A percentile compares a stretch with the other conserved stretches of the same genome.
phyloP scores from a whole-genome alignment of 2,329 filamentous ascomycete genomes.

The Pyrenophora graminea region DNA sequence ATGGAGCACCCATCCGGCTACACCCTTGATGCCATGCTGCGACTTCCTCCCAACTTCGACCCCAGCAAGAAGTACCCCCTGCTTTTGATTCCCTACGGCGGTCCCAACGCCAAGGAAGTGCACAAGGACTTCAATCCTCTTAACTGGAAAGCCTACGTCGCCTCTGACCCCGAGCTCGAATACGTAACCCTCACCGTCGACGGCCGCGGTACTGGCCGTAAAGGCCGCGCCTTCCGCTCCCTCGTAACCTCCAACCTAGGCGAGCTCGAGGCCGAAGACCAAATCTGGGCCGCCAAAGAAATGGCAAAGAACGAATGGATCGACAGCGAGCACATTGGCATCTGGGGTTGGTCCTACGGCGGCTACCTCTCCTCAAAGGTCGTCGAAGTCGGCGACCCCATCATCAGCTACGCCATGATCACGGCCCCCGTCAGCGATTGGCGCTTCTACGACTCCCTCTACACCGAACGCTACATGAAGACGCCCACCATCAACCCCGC shows the following conservation, averaged over 20 bases:
- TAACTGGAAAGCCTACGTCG: slow-evolving; percentile 66
- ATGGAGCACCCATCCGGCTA: slow-evolving; percentile 65
- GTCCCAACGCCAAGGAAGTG: slow-evolving; percentile 66
- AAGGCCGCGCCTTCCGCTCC: slow-evolving; percentile 66
- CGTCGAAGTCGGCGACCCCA: slow-evolving; percentile 63
- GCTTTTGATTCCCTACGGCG: slow-evolving; percentile 70
- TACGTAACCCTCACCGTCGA: slow-evolving; percentile 71
- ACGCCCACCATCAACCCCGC: slow-evolving; percentile 59
- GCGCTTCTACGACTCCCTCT: slow-evolving; percentile 73
- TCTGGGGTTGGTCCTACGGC: slow-evolving; percentile 72
- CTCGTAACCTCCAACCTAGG: slow-evolving; percentile 64
- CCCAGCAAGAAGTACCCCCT: slow-evolving; percentile 66
- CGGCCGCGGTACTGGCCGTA: slow-evolving; percentile 68
- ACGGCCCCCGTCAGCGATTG: slow-evolving; percentile 70
- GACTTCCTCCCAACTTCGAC: slow-evolving; percentile 68
- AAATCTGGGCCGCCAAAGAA: slow-evolving; percentile 67
- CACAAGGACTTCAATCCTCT: slow-evolving; percentile 60
- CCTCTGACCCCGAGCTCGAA: slow-evolving; percentile 69
- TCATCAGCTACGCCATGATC: slow-evolving; percentile 66
- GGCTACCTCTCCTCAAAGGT: slow-evolving; percentile 70
- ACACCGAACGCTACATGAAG: slow-evolving; percentile 76
- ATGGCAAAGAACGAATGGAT: slow-evolving; percentile 60
- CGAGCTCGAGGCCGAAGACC: slow-evolving; percentile 66
- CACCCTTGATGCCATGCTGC: slow-evolving; percentile 66
- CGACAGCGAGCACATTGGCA: slow-evolving; percentile 63